These are phyloP conservation scores for Venturia pyrina DNA, from an alignment of 2,329 filamentous ascomycete species.

Conservation along the genomic window DNA sequence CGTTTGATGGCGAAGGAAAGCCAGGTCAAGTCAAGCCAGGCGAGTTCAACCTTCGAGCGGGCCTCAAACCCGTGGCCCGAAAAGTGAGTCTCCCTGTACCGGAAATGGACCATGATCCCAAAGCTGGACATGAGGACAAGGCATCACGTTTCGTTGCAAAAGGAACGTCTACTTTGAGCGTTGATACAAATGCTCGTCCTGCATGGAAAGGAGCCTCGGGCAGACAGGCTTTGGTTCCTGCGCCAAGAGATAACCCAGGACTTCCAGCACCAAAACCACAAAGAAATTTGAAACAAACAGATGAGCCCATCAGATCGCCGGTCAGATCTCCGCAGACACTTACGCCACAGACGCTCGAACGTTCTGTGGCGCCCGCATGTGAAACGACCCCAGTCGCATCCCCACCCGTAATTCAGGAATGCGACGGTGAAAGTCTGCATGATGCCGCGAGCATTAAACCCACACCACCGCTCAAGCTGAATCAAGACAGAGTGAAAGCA, in stretches of 20 bases:
- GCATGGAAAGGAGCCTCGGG: conserved; percentile 68
- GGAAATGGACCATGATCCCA: conserved; percentile 16
- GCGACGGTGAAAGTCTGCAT: background rate
- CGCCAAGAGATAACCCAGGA: conserved; percentile 50
- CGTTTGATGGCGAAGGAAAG: conserved; percentile 45
- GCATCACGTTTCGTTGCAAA: conserved; percentile 19
- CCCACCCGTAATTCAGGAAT: background rate
- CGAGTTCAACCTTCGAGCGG: conserved; percentile 9
- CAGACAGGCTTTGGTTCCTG: conserved; percentile 52
- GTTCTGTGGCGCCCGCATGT: conserved; percentile 1
- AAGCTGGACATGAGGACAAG: conserved; percentile 20
- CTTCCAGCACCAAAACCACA: conserved; percentile 49
- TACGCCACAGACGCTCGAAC: background rate
- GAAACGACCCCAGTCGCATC: conserved; percentile 6
- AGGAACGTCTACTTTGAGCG: conserved; percentile 15
- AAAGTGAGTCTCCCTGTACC: background rate
- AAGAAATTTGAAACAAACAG: conserved; percentile 23
- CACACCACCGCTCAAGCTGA: conserved; percentile 32
- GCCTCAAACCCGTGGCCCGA: conserved; percentile 3
- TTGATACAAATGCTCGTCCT: conserved; percentile 29
- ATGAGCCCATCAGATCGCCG: conserved; percentile 15
- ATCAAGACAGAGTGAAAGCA: conserved; percentile 25
- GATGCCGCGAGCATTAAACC: conserved; percentile 27
- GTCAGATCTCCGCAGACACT: background rate
- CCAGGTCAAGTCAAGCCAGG: conserved; percentile 48